Percentiles rank a stretch among this genome's conserved stretches.
Conservation (phyloP, 2,329 filamentous ascomycete species). For the Allantophomopsis lycopodina region DNA sequence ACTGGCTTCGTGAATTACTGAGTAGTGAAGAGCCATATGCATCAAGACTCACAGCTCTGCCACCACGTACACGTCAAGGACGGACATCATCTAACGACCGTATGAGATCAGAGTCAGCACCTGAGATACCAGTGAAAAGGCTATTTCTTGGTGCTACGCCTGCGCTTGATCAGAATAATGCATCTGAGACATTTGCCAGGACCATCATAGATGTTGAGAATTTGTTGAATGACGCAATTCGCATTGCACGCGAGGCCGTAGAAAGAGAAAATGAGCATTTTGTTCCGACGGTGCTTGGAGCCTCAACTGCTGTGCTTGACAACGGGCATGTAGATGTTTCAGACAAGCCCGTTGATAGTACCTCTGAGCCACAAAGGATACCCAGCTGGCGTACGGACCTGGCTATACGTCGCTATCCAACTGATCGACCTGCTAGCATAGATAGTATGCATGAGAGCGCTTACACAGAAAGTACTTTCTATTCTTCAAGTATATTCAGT, state of each 20-base stretch:
- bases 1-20: slow-evolving; percentile 15
- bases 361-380: too few relatives aligned
- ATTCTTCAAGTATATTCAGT: not conserved
- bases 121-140: slow-evolving; percentile 3
- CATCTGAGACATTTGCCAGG: slow-evolving; percentile 13
- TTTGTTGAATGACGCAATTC: slow-evolving; percentile 21
- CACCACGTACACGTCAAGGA: slow-evolving; percentile 7
- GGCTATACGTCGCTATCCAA: not conserved
- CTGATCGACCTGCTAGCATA: not conserved
- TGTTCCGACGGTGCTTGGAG: slow-evolving; percentile 8
- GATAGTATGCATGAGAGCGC: slow-evolving; percentile 13
- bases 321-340: not conserved
- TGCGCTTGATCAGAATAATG: slow-evolving; percentile 1
- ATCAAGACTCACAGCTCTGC: slow-evolving; percentile 13
- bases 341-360: too few relatives aligned
- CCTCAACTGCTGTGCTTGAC: slow-evolving; percentile 11
- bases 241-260: slow-evolving; percentile 20
- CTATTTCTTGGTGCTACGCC: slow-evolving; percentile 6
- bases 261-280: slow-evolving; percentile 10
- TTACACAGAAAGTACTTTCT: not conserved
- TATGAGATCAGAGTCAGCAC: slow-evolving; percentile 5
- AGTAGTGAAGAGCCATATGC: slow-evolving; percentile 12
- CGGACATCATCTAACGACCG: too few relatives aligned
- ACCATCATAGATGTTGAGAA: slow-evolving; percentile 21
- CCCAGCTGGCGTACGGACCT: too few relatives aligned